phyloP scores from a whole-genome alignment of 1,284 basidiomycete species.

The Fistulinella cinereoalba region DNA sequence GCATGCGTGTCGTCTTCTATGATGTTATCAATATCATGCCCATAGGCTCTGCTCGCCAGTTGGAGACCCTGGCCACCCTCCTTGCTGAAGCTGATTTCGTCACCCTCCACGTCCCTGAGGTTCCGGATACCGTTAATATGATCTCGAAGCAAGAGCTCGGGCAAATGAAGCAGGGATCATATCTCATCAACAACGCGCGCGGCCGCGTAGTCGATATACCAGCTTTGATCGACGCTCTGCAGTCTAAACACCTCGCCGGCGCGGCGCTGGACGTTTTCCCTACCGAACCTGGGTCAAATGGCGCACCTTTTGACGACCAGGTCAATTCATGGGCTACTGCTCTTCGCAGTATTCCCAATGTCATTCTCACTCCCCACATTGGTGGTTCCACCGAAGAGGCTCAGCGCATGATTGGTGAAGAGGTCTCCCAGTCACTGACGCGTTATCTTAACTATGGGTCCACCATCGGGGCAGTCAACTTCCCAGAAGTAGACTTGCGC shows the following conservation, averaged over 20 bases:
- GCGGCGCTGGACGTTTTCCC: conserved; percentile 97
- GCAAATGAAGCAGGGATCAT: conserved; percentile 94
- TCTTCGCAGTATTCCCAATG: conserved; percentile 76
- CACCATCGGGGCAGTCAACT: conserved; percentile 92
- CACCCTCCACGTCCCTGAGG: conserved; percentile 94
- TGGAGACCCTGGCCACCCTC: conserved; percentile 79
- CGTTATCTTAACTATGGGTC: conserved; percentile 95
- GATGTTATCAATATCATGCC: conserved; percentile 99
- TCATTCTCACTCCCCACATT: conserved; percentile 97
- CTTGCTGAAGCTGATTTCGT: conserved; percentile 89
- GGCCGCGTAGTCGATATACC: conserved; percentile 95
- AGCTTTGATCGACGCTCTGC: conserved; percentile 80
- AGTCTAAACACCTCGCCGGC: conserved; percentile 86
- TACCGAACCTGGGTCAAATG: conserved; percentile 88
- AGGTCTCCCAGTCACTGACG: conserved; percentile 83
- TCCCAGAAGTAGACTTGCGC: conserved; percentile 97
- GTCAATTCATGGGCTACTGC: conserved; percentile 80
- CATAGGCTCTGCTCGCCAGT: conserved; percentile 89
- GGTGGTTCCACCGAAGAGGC: conserved; percentile 99
- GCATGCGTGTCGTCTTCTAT: conserved; percentile 94
- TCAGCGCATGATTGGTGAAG: conserved; percentile 95
- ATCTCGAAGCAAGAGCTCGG: conserved; percentile 77
- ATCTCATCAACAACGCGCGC: conserved; percentile 97
- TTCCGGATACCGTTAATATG: conserved; percentile 95
- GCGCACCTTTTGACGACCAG: conserved; percentile 80